These are phyloP conservation scores for Aristolochia californica DNA, from an alignment of 164 flowering plant genomes.

Conservation along the genomic window DNA sequence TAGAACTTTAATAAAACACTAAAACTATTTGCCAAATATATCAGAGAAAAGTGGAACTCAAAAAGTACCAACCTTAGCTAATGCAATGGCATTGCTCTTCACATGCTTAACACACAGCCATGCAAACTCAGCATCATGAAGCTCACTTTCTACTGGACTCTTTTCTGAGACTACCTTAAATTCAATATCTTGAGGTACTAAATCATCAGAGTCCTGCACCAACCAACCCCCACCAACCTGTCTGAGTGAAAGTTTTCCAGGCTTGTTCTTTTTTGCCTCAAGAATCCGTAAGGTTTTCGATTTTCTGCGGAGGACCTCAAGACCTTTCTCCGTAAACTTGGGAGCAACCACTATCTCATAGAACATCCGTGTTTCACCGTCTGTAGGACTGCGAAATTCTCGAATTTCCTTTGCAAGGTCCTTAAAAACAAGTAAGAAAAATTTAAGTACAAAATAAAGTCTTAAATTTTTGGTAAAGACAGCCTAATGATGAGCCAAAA, in stretches of 20 bases:
- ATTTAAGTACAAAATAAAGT: not conserved
- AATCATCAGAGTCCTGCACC: conserved; percentile 88
- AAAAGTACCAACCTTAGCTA: conserved; percentile 65
- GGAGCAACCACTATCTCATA: conserved; percentile 99
- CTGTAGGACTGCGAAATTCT: conserved; percentile 94
- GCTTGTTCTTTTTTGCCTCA: conserved; percentile 65
- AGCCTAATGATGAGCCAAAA: too few relatives aligned
- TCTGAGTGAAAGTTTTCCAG: conserved; percentile 83
- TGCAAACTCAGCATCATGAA: conserved; percentile 87
- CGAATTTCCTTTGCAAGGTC: conserved; percentile 84
- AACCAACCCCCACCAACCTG: conserved; percentile 99
- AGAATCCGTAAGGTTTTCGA: conserved; percentile 88
- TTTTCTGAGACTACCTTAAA: conserved; percentile 52
- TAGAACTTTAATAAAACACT: not conserved
- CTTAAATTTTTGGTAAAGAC: not conserved
- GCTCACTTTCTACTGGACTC: conserved; percentile 49
- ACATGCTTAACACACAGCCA: conserved; percentile 98
- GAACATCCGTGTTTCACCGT: conserved; percentile 96
- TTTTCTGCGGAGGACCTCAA: conserved; percentile 84
- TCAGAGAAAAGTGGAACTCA: not conserved
- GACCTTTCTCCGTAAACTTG: conserved; percentile 71
- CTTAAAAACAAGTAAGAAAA: conserved; percentile 18
- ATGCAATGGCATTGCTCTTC: conserved; percentile 96
- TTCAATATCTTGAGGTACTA: conserved; percentile 60
- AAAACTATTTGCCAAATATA: too few relatives aligned